These are phyloP conservation scores for Kandelia obovata DNA, from an alignment of 345 rosid species.

Conservation along the genomic window DNA sequence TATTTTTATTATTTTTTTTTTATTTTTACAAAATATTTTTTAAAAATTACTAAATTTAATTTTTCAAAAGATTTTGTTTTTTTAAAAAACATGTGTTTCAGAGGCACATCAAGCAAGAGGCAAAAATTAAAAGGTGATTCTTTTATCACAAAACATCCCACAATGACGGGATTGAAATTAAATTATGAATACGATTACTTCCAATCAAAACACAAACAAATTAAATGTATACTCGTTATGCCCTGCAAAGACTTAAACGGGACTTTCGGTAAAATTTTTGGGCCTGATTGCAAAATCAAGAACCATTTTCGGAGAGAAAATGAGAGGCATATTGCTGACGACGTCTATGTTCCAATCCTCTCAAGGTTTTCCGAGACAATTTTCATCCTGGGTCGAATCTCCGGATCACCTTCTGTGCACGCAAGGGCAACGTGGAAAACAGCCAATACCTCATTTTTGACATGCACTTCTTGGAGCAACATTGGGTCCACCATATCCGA, in stretches of 20 bases:
- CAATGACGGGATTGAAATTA: slow-evolving; percentile 13
- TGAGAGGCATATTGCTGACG: neutral
- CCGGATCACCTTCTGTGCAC: slow-evolving; percentile 85
- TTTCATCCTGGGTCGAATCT: slow-evolving; percentile 90
- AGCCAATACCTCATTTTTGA: slow-evolving; percentile 82
- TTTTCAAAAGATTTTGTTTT: no score
- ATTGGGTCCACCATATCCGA: slow-evolving; percentile 89
- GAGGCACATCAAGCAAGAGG: neutral
- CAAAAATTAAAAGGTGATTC: neutral
- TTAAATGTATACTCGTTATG: neutral
- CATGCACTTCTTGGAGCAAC: slow-evolving; percentile 88
- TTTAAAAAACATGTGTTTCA: no score
- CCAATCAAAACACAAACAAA: neutral
- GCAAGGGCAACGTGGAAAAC: slow-evolving; percentile 83
- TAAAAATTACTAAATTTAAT: no score
- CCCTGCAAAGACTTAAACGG: slow-evolving; percentile 11
- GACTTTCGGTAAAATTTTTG: slow-evolving; percentile 7
- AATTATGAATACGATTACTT: slow-evolving; percentile 21
- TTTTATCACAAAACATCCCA: slow-evolving; percentile 22
- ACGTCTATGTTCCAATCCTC: slow-evolving; percentile 46
- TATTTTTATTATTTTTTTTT: no score
- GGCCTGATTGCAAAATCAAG: slow-evolving; percentile 5
- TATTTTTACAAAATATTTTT: no score
- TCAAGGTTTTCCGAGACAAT: slow-evolving; percentile 80
- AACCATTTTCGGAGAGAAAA: neutral